Conservation (phyloP, 768 basidiomycete genomes). For the Mycena amicta region DNA sequence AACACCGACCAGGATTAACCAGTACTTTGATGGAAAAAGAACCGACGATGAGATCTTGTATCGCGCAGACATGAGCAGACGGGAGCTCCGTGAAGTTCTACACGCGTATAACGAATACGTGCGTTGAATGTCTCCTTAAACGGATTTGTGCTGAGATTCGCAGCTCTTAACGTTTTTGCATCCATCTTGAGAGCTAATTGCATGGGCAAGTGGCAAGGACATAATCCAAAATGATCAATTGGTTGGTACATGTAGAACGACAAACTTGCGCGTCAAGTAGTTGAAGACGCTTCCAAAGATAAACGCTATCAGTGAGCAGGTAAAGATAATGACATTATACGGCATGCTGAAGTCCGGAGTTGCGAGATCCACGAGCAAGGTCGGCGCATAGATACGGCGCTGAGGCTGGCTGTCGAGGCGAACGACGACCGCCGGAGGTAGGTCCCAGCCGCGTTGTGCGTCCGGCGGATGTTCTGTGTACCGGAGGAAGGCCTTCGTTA, state of each 20-base stretch:
- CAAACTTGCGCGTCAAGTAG: conserved; percentile 77
- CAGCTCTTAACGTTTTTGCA: conserved; percentile 51
- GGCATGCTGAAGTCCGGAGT: conserved; percentile 99
- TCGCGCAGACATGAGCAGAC: conserved; percentile 80
- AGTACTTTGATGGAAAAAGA: conserved; percentile 90
- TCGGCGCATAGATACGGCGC: conserved; percentile 71
- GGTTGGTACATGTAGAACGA: conserved; percentile 46
- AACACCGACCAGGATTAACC: conserved; percentile 67
- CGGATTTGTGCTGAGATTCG: too few species aligned
- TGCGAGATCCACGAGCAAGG: conserved; percentile 89
- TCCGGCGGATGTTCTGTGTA: conserved; percentile 98
- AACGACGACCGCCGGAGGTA: conserved; percentile 82
- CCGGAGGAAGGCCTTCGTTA: conserved; percentile 82
- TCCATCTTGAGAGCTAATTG: conserved; percentile 34
- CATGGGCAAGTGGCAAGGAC: too few species aligned
- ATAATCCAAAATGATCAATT: too few species aligned
- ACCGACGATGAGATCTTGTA: conserved; percentile 95
- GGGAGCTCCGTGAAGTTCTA: conserved; percentile 80
- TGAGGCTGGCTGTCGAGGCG: conserved; percentile 33
- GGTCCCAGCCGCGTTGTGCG: conserved; percentile 92
- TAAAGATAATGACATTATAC: conserved; percentile 99
- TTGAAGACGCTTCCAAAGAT: conserved; percentile 95
- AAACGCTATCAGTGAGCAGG: conserved; percentile 85
- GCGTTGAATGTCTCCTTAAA: too few species aligned
- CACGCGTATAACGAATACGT: conserved; percentile 90